Percentiles rank a stretch among this genome's conserved stretches.
phyloP scores from a whole-genome alignment of 257 asterid species.

The Voacanga thouarsii region DNA sequence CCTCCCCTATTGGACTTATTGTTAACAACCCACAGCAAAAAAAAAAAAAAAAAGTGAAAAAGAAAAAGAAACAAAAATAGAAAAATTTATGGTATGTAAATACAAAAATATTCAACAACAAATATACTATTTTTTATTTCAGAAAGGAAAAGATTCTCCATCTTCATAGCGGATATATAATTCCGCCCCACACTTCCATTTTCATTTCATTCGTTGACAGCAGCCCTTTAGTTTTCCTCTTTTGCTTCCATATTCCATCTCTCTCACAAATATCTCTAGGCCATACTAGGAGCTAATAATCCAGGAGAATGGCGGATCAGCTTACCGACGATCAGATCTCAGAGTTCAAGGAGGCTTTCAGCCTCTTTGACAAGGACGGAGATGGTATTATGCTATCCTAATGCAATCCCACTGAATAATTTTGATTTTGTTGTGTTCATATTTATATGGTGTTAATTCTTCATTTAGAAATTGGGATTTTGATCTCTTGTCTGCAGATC shows the following conservation, averaged over 20 bases:
- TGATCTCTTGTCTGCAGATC: conserved; percentile 14
- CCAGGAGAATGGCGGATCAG: conserved; percentile 30
- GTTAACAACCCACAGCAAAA: not conserved
- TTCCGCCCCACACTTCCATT: conserved; percentile 10
- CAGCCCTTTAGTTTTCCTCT: not conserved
- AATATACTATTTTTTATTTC: not conserved
- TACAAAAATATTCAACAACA: not conserved
- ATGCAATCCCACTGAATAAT: not conserved
- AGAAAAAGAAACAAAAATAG: no score
- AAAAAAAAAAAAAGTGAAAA: not conserved
- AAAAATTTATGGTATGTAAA: not conserved
- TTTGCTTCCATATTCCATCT: not conserved
- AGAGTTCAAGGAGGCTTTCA: conserved; percentile 39
- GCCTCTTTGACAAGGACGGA: conserved; percentile 39
- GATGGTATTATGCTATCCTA: conserved; percentile 22
- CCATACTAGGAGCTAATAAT: not conserved
- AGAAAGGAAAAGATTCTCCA: conserved; percentile 6
- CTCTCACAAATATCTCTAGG: conserved; percentile 1
- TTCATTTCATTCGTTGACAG: conserved; percentile 21
- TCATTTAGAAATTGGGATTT: not conserved
- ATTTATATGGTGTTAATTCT: not conserved
- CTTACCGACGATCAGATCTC: conserved; percentile 39
- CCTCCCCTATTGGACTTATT: conserved; percentile 13
- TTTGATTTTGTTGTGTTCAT: not conserved
- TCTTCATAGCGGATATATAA: conserved; percentile 16